Conservation (phyloP, 108 stramenopile genomes). For the Schizochytrium sp. region DNA sequence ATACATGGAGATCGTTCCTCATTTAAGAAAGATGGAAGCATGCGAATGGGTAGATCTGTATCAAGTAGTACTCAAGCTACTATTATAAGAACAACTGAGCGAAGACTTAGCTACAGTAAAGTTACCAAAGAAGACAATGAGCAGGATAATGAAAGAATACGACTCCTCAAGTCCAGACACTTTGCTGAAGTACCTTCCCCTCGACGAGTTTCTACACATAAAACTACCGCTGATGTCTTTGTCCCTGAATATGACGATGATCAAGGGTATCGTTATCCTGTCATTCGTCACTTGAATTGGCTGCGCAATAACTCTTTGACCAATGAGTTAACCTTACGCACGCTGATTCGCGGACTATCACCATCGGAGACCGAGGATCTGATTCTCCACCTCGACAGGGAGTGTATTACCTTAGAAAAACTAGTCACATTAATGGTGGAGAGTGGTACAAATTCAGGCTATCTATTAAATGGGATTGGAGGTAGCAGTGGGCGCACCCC, state of each 20-base stretch:
- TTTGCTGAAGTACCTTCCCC: not conserved
- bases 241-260: not conserved
- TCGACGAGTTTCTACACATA: not conserved
- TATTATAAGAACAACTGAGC: not conserved
- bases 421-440: slow-evolving; percentile 11
- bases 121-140: not conserved
- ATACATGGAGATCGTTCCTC: too few relatives aligned
- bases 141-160: not conserved
- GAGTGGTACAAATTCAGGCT: not conserved
- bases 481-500: not conserved
- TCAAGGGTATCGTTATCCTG: not conserved
- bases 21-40: too few relatives aligned
- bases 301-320: not conserved
- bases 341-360: not conserved
- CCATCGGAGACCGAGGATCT: not conserved
- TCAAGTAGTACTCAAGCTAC: not conserved
- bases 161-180: not conserved
- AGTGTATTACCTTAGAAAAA: not conserved
- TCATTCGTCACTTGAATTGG: not conserved
- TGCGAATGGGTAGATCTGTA: too few relatives aligned
- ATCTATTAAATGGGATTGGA: not conserved
- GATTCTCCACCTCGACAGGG: not conserved
- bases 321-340: not conserved
- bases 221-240: not conserved
- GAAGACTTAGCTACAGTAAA: not conserved